Evolutionary conservation across 2,329 filamentous ascomycete genomes (phyloP).

Genomic region (Blastomyces emzantsi): DNA sequence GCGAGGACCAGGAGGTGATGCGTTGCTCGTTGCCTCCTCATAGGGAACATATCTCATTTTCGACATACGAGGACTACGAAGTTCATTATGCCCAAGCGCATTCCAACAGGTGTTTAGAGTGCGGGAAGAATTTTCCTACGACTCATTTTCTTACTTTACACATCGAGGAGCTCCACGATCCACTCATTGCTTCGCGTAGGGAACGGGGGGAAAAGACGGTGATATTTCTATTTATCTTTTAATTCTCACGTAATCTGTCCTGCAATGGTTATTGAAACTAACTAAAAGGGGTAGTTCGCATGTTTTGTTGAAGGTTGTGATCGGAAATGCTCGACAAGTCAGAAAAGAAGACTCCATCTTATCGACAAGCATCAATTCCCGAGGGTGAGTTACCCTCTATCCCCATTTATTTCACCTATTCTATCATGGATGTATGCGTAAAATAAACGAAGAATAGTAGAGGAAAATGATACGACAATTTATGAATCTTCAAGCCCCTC

Average conservation of each 20-base stretch:
- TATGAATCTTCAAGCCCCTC: background rate
- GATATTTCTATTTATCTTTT: background rate
- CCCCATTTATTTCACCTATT: background rate
- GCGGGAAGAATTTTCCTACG: conserved; percentile 79
- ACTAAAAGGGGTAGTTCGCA: conserved; percentile 51
- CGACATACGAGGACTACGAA: conserved; percentile 72
- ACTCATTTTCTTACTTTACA: conserved; percentile 71
- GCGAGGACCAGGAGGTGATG: conserved; percentile 46
- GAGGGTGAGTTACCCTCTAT: conserved; percentile 35
- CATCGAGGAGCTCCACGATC: conserved; percentile 85
- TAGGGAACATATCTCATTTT: conserved; percentile 58
- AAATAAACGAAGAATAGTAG: background rate
- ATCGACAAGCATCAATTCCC: conserved; percentile 94
- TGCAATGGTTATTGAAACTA: background rate
- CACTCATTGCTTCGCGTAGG: conserved; percentile 60
- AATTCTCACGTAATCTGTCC: background rate
- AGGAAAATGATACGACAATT: background rate
- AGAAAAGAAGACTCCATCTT: conserved; percentile 78
- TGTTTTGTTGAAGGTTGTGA: conserved; percentile 90
- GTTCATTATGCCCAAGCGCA: conserved; percentile 75
- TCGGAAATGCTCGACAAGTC: conserved; percentile 68
- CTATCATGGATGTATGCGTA: background rate
- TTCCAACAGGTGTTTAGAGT: conserved; percentile 75
- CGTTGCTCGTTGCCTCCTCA: conserved; percentile 77
- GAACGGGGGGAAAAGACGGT: conserved; percentile 83